A percentile compares a stretch with the other conserved stretches of the same genome.
phyloP scores from a whole-genome alignment of 73 alveolate genomes.

The Urostyla sp. region DNA sequence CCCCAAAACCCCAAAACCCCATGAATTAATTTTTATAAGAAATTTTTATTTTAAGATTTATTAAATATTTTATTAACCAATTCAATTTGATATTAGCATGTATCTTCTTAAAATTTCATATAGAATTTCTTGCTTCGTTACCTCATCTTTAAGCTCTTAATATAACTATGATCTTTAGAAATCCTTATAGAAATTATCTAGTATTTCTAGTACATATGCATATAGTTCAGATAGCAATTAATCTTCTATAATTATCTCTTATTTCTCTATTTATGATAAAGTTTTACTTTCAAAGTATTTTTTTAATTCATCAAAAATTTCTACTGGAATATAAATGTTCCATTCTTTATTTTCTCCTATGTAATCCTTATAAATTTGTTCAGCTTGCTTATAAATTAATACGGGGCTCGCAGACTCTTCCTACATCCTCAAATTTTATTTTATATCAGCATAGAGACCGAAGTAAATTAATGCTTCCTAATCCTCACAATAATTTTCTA shows the following conservation, averaged over 20 bases:
- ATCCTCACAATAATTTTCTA: background rate
- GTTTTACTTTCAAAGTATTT: background rate
- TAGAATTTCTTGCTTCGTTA: background rate
- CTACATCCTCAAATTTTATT: background rate
- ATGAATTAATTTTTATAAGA: too few species aligned
- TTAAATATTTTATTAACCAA: too few species aligned
- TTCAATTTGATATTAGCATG: background rate
- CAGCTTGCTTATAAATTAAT: background rate
- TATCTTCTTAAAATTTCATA: background rate
- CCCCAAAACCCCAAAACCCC: too few species aligned
- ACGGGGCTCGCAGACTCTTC: background rate
- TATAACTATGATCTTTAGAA: background rate
- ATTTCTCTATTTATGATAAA: background rate
- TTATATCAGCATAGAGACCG: constrained; percentile 21
- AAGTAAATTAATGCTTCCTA: background rate
- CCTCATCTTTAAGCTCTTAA: background rate
- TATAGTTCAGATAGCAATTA: background rate
- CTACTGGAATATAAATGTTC: background rate
- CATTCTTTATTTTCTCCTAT: background rate
- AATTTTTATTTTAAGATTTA: too few species aligned
- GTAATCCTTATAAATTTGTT: background rate
- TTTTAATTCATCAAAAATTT: background rate
- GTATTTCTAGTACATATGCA: background rate
- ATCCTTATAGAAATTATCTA: background rate
- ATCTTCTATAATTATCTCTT: background rate